phyloP scores from a whole-genome alignment of 176 grass and related monocot genomes.

The Triticum urartu region DNA sequence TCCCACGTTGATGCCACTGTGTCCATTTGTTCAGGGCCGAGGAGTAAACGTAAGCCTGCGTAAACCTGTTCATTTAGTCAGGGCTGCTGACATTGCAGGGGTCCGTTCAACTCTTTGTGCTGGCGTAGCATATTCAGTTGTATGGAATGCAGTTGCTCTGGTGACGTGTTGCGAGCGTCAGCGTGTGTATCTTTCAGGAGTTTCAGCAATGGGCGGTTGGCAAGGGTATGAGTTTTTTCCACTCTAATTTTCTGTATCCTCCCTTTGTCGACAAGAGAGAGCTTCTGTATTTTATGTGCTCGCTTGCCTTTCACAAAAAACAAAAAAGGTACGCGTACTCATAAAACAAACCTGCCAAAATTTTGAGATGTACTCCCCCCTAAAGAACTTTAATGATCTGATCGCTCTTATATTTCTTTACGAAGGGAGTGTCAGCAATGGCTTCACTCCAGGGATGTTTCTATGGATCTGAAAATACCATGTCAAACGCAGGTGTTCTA shows the following conservation, averaged over 20 bases:
- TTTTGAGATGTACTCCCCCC: too few species aligned
- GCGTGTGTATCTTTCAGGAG: too few species aligned
- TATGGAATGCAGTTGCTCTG: background rate
- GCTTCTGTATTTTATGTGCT: background rate
- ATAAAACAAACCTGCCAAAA: too few species aligned
- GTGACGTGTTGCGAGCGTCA: too few species aligned
- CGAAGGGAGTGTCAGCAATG: too few species aligned
- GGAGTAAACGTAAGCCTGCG: too few species aligned
- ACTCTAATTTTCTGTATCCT: background rate
- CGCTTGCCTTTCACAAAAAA: background rate
- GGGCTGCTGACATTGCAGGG: background rate
- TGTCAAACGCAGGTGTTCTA: too few species aligned
- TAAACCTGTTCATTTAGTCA: background rate
- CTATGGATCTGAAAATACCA: too few species aligned
- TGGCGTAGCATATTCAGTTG: background rate
- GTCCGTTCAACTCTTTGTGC: background rate
- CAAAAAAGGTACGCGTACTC: too few species aligned
- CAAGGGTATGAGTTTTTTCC: background rate
- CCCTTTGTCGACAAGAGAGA: background rate
- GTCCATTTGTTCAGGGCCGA: background rate
- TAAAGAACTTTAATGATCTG: too few species aligned
- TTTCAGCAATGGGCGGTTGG: background rate
- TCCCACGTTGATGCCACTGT: constrained; percentile 17
- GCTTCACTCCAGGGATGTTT: too few species aligned
- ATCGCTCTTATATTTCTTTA: too few species aligned